These are phyloP conservation scores for Aspergillus mulundensis DNA, from an alignment of 495 filamentous ascomycete species.

Conservation along the genomic window DNA sequence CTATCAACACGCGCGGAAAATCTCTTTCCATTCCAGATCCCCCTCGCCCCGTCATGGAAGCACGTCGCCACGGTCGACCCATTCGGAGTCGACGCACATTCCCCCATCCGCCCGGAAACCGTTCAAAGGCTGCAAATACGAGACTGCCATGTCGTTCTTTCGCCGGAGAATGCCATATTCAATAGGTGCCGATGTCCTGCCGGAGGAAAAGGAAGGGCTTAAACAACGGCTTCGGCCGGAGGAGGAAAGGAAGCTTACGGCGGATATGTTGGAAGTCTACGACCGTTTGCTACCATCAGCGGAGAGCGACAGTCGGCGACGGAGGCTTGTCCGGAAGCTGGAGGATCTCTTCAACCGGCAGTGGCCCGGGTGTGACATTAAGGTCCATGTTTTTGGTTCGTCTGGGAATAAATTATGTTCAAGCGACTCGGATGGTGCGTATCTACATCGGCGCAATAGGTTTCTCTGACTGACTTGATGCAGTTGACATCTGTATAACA, in stretches of 20 bases:
- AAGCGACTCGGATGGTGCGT: conserved; percentile 91
- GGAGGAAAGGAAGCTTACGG: conserved; percentile 72
- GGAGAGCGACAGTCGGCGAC: conserved; percentile 70
- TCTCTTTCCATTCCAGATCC: conserved; percentile 78
- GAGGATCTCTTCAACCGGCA: conserved; percentile 80
- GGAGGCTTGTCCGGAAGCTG: conserved; percentile 76
- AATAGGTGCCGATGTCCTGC: conserved; percentile 70
- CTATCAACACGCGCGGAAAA: conserved; percentile 79
- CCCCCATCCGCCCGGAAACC: conserved; percentile 61
- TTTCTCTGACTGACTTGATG: conserved; percentile 19
- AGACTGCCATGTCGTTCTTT: conserved; percentile 69
- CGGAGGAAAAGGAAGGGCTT: conserved; percentile 58
- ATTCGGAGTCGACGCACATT: conserved; percentile 77
- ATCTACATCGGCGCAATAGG: background rate
- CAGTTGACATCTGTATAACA: conserved; percentile 97
- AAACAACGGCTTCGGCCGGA: conserved; percentile 66
- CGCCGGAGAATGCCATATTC: conserved; percentile 86
- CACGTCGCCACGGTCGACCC: conserved; percentile 84
- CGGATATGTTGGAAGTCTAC: conserved; percentile 80
- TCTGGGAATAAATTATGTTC: conserved; percentile 94
- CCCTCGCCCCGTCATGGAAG: conserved; percentile 76
- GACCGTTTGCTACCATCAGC: conserved; percentile 77
- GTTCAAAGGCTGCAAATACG: conserved; percentile 70
- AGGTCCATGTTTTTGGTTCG: conserved; percentile 91
- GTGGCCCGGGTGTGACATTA: conserved; percentile 88